Evolutionary conservation across 2,329 filamentous ascomycete species (phyloP), one percentile per base, ranked within the genome.

Genomic region (Fusarium nisikadoi): DNA sequence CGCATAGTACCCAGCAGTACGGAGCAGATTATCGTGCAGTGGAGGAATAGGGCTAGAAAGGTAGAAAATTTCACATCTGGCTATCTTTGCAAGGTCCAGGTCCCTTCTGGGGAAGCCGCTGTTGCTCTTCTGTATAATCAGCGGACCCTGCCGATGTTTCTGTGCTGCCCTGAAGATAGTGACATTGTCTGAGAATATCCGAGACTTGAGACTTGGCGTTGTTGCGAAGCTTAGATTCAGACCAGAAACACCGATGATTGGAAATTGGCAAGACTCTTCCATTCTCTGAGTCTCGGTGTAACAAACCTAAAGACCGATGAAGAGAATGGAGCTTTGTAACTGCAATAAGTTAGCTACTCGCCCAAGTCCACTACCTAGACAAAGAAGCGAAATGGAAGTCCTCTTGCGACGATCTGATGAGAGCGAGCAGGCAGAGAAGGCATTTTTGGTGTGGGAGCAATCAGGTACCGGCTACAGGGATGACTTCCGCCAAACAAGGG

Each of bases 391-490:
- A 70, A 73, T 71, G 46, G 68, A 68, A 64, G 65, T 58, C 58
- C 41, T 36, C 25, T 49, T 27, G 65, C 55, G 57, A 59, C 73
- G 61, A 70, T 72, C 60, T 73, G 39, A 50, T 73, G 39, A 50
- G 47, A 54, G 56, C 50, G 27, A 45, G 23, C 39, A 31, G 20
- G 31, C 29, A 57, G 39, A 53, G n/a, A 58, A 39, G 33, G 23
- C 33, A 39, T 42, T 31, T 53, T 52, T 72, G 71, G 71, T 73
- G 71, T 74, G 71, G 68, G 68, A 73, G 69, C 68, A 73, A 69
- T 73, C 74, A 76, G 75, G 75, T 75, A 76, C 75, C 71, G 66
- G 69, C 65, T 71, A 72, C 75, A 76, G 73, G 75, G 75, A 55
- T 68, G 46, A 36, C 46, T 42, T 69, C 68, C 60, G 54, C 74